Evolutionary conservation across 805 yeast species (phyloP).

Genomic region (Tetrapisispora taiwanensis): DNA sequence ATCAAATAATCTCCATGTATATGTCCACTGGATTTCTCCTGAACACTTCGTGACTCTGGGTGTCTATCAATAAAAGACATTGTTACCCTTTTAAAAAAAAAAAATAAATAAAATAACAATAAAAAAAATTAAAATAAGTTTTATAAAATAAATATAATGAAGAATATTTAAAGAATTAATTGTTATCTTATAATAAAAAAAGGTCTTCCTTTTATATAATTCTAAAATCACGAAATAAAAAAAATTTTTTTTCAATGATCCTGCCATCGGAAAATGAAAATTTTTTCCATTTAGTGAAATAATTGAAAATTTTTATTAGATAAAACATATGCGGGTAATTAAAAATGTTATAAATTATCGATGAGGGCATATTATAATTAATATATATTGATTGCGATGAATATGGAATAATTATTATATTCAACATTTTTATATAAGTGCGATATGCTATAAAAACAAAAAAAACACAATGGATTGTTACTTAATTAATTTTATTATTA

Average conservation of each 20-base stretch:
- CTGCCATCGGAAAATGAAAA: neutral
- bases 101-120: neutral
- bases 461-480: too few species aligned
- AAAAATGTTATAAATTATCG: neutral
- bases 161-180: too few species aligned
- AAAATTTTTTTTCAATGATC: too few species aligned
- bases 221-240: neutral
- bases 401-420: too few species aligned
- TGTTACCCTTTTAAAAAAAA: conserved; percentile 24
- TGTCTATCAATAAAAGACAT: conserved; percentile 50
- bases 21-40: conserved; percentile 25
- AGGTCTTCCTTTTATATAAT: neutral
- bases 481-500: neutral
- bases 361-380: conserved; percentile 1
- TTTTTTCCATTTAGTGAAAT: neutral
- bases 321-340: neutral
- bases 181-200: neutral
- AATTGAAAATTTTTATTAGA: neutral
- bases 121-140: neutral
- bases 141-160: too few species aligned
- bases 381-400: too few species aligned
- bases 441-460: too few species aligned
- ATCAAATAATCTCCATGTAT: conserved; percentile 9
- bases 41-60: conserved; percentile 53
- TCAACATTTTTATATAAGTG: too few species aligned